phyloP scores from a whole-genome alignment of 768 basidiomycete species.

The Rhodotorula toruloides region DNA sequence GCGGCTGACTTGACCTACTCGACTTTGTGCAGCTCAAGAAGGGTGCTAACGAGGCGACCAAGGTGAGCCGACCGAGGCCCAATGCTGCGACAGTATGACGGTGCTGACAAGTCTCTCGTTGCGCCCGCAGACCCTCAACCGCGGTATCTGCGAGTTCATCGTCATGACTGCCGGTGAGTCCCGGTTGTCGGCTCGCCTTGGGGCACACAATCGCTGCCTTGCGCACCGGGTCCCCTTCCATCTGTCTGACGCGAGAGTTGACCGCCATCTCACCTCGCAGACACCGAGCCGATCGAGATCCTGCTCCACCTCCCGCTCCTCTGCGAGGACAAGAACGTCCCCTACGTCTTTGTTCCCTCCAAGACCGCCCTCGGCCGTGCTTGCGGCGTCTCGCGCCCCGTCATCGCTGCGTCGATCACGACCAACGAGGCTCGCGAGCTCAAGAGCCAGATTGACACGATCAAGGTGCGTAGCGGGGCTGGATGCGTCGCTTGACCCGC shows the following conservation, averaged over 20 bases:
- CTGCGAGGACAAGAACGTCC: slow-evolving; percentile 88
- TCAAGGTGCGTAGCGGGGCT: slow-evolving; percentile 58
- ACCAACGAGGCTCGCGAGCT: slow-evolving; percentile 91
- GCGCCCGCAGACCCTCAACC: slow-evolving; percentile 53
- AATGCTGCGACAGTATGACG: no score
- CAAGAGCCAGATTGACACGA: slow-evolving; percentile 74
- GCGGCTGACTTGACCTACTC: neutral
- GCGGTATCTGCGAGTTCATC: slow-evolving; percentile 96
- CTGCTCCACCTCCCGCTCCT: slow-evolving; percentile 91
- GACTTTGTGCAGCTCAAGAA: slow-evolving; percentile 57
- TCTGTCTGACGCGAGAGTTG: neutral
- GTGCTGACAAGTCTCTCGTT: neutral
- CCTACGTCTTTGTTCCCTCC: slow-evolving; percentile 84
- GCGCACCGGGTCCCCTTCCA: neutral
- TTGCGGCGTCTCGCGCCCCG: slow-evolving; percentile 88
- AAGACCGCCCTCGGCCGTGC: slow-evolving; percentile 95
- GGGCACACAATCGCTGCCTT: no score
- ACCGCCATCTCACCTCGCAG: slow-evolving; percentile 49
- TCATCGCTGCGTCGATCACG: slow-evolving; percentile 93
- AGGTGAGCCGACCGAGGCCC: no score
- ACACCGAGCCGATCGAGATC: slow-evolving; percentile 97
- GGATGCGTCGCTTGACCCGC: neutral
- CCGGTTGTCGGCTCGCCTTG: neutral
- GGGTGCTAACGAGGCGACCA: slow-evolving; percentile 98
- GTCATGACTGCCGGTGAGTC: slow-evolving; percentile 63